These are phyloP conservation scores for Populus deltoides DNA, from an alignment of 345 rosid genomes.

Conservation along the genomic window DNA sequence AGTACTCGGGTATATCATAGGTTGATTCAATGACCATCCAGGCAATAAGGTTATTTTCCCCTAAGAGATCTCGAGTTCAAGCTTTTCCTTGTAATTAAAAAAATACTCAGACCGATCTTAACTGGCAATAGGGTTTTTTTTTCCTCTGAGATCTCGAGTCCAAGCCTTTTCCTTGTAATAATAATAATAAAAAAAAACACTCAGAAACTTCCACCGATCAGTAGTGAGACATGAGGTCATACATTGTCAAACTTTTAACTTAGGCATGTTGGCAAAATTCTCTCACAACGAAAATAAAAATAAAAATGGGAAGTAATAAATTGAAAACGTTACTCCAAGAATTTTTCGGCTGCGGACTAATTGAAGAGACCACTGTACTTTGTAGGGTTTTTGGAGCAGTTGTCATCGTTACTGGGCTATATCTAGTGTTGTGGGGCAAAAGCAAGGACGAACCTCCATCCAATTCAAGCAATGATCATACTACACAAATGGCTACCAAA, in stretches of 20 bases:
- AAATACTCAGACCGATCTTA: no score
- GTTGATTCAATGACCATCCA: neutral
- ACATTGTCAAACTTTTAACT: neutral
- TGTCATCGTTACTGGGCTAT: slow-evolving; percentile 64
- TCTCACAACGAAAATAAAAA: neutral
- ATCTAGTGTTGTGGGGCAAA: slow-evolving; percentile 77
- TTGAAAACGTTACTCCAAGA: neutral
- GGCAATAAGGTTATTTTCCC: no score
- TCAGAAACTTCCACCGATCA: neutral
- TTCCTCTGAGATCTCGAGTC: no score
- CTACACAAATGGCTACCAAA: neutral
- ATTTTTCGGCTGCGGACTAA: neutral
- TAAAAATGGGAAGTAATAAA: neutral
- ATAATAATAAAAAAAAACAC: neutral
- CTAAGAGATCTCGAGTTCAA: no score
- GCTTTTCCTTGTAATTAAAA: no score
- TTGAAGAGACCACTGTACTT: no score
- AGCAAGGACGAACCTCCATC: slow-evolving; percentile 46
- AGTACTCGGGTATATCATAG: neutral
- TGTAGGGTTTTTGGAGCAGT: slow-evolving; percentile 61
- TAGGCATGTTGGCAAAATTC: neutral
- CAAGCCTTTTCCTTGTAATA: no score
- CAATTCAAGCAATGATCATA: neutral
- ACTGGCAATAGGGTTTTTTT: no score
- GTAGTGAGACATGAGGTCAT: neutral